Base-by-base conservation (phyloP, 257 asterid genomes). In the Plantago major region DNA sequence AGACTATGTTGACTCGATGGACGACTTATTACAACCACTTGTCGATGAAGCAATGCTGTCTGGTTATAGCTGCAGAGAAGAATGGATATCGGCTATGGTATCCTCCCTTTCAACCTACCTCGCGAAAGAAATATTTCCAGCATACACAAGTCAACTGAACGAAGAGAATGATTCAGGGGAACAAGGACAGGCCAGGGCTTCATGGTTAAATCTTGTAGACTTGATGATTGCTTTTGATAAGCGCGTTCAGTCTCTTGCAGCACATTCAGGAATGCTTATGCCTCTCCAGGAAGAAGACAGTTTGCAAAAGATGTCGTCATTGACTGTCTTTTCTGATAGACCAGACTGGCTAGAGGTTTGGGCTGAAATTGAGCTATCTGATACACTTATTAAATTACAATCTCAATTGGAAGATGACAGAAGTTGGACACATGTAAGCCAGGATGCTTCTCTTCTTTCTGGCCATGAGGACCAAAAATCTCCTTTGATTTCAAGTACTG, bases 21-120 rank as follows among this genome's bases (percentile, higher is more conserved):
- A 93, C 46, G 96, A 89, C 72, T 79, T 89, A 69, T 63, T 93
- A 78, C 99, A 93, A 71, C 99, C 96, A 45, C 81, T 86, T 46
- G 95, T 93, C 9, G 97, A 93, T 58, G 94, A 89, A 78, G 95
- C 99, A 58, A 79, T 83, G 91, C 74, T 93, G 59, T 85, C 91
- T 64, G 97, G 96, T 65, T 93, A 93, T 79, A 93, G 99, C 64
- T 93, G 97, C 78, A 76, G 96, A 76, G 99, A 93, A 81, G 97
- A 93, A 81, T 93, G 99, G 99, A 86, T 89, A 54, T 82, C 96
- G 4, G 86, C 95, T 40, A 89, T 93, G 95, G 95, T 83, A 51
- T 80, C 78, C 52, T 80, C 97, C 53, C 67, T 93, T 37, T 75
- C 91, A 5, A 93, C 88, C 38, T 87, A 84, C 77, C 73, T 89